Conservation (phyloP, 192 early-diverging fungal genomes). For the Mortierella claussenii region DNA sequence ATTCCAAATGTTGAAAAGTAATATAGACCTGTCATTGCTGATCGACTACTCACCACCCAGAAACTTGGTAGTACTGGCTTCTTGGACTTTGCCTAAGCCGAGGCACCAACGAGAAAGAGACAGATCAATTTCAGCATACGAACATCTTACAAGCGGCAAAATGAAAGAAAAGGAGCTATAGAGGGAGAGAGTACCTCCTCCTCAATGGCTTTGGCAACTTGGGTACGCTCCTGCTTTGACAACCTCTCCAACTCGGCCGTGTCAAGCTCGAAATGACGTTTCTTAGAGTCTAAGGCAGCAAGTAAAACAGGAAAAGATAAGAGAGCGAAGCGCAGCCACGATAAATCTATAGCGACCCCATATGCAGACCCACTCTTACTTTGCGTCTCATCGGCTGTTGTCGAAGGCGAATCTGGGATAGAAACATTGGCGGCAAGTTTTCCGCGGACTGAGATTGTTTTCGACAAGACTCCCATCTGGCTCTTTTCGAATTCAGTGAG, state of each 20-base stretch:
- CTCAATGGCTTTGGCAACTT: conserved; percentile 40
- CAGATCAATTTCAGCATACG: too few species aligned
- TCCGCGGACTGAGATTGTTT: conserved; percentile 20
- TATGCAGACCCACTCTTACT: not conserved
- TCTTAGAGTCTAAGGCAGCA: conserved; percentile 11
- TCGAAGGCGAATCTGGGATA: not conserved
- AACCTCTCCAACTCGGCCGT: conserved; percentile 31
- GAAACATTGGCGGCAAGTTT: not conserved
- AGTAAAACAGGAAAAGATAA: not conserved
- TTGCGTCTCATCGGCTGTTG: not conserved
- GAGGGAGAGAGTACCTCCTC: conserved; percentile 31
- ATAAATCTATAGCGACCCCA: not conserved
- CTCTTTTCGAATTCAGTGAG: conserved; percentile 71
- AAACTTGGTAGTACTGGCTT: conserved; percentile 65
- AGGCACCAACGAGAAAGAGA: too few species aligned
- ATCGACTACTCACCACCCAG: conserved; percentile 75
- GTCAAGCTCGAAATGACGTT: conserved; percentile 41
- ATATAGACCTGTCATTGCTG: too few species aligned
- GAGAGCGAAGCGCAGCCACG: not conserved
- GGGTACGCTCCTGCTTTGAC: conserved; percentile 37
- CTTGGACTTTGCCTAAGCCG: conserved; percentile 49
- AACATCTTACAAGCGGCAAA: too few species aligned
- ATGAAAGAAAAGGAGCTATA: too few species aligned
- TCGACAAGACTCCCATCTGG: conserved; percentile 65
- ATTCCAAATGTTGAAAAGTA: too few species aligned